A percentile compares a stretch with the other conserved stretches of the same genome.
Conservation (phyloP, 371 early-diverging fungal genomes). For the Blastocladiella emersonii region DNA sequence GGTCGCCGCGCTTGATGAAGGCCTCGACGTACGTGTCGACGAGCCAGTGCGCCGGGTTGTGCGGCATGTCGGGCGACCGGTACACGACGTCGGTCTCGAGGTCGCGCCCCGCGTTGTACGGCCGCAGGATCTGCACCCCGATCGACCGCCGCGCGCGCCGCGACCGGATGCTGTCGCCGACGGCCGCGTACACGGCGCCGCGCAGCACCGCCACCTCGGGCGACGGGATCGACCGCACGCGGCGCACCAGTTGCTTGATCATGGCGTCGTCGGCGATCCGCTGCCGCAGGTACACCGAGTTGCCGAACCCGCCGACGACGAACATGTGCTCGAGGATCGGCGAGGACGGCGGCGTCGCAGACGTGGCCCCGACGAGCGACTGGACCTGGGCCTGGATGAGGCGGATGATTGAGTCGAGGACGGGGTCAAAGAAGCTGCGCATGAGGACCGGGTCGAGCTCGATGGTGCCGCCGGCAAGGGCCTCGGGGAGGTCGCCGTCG, state of each 20-base stretch:
- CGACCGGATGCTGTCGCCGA: constrained; percentile 4
- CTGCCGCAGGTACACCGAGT: constrained; percentile 1
- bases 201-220: constrained; percentile 1
- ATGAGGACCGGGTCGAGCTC: background rate
- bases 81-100: background rate
- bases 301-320: constrained; percentile 5
- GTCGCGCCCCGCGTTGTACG: background rate
- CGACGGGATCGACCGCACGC: constrained; percentile 3
- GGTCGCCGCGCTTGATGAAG: background rate
- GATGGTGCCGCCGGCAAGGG: background rate
- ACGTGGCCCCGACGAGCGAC: background rate
- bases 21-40: constrained; percentile 2
- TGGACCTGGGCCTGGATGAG: background rate
- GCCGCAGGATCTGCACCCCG: constrained; percentile 2
- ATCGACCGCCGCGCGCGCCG: background rate
- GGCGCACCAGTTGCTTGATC: background rate
- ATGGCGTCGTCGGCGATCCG: background rate
- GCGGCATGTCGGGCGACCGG: background rate
- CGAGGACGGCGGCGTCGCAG: background rate
- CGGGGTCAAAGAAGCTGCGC: constrained; percentile 3
- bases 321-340: constrained; percentile 2
- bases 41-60: background rate
- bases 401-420: constrained; percentile 1
- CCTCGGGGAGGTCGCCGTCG: background rate
- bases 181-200: constrained; percentile 3